A percentile compares a stretch with the other conserved stretches of the same genome.
These are phyloP conservation scores for Heritiera fomes DNA, from an alignment of 345 rosid species.

Conservation along the genomic window DNA sequence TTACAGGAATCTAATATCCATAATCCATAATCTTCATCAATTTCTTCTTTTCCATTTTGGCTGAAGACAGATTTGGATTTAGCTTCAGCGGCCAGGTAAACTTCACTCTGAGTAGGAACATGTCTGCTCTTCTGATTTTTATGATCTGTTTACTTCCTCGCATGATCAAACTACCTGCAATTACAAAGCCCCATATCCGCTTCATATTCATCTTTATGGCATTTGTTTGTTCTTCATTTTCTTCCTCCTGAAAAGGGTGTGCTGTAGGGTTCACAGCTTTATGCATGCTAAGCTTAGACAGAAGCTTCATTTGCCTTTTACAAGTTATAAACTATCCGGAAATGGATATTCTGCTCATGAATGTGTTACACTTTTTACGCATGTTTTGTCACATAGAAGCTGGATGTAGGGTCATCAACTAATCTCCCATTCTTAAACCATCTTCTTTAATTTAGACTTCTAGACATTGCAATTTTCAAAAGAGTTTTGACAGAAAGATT, in stretches of 20 bases:
- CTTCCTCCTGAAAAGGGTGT: not conserved
- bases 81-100: not conserved
- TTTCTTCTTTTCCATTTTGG: not conserved
- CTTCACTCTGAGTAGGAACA: not conserved
- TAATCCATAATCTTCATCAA: not conserved
- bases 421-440: not conserved
- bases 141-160: too few relatives aligned
- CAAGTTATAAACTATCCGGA: too few relatives aligned
- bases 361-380: not conserved
- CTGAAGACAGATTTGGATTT: not conserved
- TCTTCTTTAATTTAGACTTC: not conserved
- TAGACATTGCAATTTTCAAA: not conserved
- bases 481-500: not conserved
- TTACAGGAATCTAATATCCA: not conserved
- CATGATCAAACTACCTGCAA: too few relatives aligned
- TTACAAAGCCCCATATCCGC: not conserved
- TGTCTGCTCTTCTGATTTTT: too few relatives aligned
- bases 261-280: not conserved
- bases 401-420: conserved; percentile 25
- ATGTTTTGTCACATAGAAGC: not conserved
- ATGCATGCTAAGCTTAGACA: not conserved
- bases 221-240: not conserved
- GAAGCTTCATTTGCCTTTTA: conserved; percentile 2
- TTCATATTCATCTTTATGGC: conserved; percentile 14
- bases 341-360: too few relatives aligned